Percentiles rank a stretch among this genome's conserved stretches.
Conservation (phyloP, 192 early-diverging fungal species). For the Backusella westeae region DNA sequence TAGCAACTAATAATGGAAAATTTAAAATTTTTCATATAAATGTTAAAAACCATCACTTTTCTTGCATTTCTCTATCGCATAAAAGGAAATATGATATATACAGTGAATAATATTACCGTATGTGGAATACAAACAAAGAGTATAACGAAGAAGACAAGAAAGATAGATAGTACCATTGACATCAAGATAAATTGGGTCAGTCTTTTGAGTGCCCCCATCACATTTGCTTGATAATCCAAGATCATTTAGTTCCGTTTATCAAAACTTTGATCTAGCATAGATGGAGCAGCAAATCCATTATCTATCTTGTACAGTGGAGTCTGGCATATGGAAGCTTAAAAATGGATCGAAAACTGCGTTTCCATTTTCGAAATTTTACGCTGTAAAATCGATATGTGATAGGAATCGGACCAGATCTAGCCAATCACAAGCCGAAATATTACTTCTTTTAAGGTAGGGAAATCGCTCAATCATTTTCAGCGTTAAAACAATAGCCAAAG, state of each 20-base stretch:
- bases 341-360: too few relatives aligned
- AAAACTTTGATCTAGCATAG: not conserved
- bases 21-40: not conserved
- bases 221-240: too few relatives aligned
- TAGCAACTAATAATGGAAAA: not conserved
- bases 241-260: not conserved
- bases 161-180: not conserved
- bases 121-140: not conserved
- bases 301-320: not conserved
- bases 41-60: conserved; percentile 23
- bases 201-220: too few relatives aligned
- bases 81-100: not conserved
- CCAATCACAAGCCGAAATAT: too few relatives aligned
- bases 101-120: too few relatives aligned
- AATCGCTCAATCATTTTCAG: conserved; percentile 37
- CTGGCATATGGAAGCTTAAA: too few relatives aligned
- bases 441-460: too few relatives aligned
- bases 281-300: not conserved
- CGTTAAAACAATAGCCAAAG: conserved; percentile 27
- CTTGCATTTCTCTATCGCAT: conserved; percentile 10
- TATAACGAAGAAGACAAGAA: too few relatives aligned
- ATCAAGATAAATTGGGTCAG: not conserved
- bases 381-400: too few relatives aligned
- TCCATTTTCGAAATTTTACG: too few relatives aligned
- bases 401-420: too few relatives aligned